Percentiles rank a stretch among this genome's conserved stretches.
phyloP scores from a whole-genome alignment of 108 stramenopile species.

The Epithemia pelagica region DNA sequence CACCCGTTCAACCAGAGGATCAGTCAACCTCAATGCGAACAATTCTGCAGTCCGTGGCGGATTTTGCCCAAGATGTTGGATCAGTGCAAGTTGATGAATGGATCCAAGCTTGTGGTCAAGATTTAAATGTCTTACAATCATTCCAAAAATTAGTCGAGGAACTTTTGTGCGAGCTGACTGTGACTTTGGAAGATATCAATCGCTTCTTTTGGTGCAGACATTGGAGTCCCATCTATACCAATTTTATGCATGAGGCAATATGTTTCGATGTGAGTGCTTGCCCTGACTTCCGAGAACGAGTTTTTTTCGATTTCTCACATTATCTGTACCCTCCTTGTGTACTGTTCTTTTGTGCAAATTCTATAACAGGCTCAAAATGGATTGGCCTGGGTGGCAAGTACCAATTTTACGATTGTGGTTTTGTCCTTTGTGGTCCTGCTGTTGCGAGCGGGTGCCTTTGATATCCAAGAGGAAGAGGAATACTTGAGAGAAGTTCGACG shows the following conservation, averaged over 20 bases:
- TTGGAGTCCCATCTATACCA: not conserved
- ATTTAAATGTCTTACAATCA: not conserved
- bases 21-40: not conserved
- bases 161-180: not conserved
- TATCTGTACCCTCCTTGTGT: too few species aligned
- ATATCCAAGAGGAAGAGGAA: too few species aligned
- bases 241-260: not conserved
- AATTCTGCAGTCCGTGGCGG: not conserved
- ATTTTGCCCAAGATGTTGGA: not conserved
- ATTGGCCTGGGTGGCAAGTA: too few species aligned
- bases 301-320: too few species aligned
- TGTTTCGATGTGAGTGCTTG: not conserved
- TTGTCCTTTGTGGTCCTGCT: too few species aligned
- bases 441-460: too few species aligned
- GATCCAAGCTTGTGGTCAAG: not conserved
- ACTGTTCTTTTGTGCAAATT: too few species aligned
- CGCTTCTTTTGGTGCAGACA: not conserved
- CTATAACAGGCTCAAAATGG: too few species aligned
- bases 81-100: not conserved
- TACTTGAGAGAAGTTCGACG: too few species aligned
- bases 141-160: not conserved
- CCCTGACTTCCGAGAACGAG: too few species aligned
- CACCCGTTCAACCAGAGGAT: not conserved
- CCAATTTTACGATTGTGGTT: too few species aligned
- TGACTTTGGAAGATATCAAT: not conserved